Base-by-base conservation (phyloP, 805 yeast species). In the Blastobotrys chiropterorum region DNA sequence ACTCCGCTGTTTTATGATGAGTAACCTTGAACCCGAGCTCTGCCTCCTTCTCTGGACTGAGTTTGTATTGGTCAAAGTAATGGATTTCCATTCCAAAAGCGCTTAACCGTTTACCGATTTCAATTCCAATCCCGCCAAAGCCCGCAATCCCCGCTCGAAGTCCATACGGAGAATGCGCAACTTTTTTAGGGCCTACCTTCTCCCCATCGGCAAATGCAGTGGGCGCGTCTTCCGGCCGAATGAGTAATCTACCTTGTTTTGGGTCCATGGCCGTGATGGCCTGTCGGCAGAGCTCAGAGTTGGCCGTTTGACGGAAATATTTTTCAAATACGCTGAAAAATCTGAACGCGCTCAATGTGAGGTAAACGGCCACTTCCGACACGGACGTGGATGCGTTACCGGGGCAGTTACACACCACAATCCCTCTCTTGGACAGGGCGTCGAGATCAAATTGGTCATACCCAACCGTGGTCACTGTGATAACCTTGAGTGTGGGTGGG, bases 51-150 rank as follows among this genome's bases (percentile, higher is more conserved):
- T 73, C 74, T 2, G 55, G 58, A 0, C 74, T 50, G 49, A 80
- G 66, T 38, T 70, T 66, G 0, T 71, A 70, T 59, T 90, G 73
- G 58, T 83, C 85, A 50, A 79, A 74, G 57, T 85, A 86, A 52
- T 75, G 75, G 38, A 86, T 72, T 17, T 77, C 67, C 86, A 86
- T 81, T 3, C 87, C 89, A 31, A 86, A 65, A n/a, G 69, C 70
- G 46, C 70, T 49, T 53, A 86, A 71, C 59, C 83, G 74, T 46
- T 66, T 67, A 2, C 82, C 94, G 52, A 85, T 79, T 30, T 75
- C 72, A 62, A 76, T 76, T 6, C 95, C 95, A 59, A 86, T 86
- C 17, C 80, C 72, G 1, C 95, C 95, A 60, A 86, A 82, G 0
- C 95, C 95, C 2, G 85, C 78, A 34, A 86, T 74, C 2, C 82